Evolutionary conservation across 2,329 filamentous ascomycete genomes (phyloP).

Genomic region (Aspergillus ruber): DNA sequence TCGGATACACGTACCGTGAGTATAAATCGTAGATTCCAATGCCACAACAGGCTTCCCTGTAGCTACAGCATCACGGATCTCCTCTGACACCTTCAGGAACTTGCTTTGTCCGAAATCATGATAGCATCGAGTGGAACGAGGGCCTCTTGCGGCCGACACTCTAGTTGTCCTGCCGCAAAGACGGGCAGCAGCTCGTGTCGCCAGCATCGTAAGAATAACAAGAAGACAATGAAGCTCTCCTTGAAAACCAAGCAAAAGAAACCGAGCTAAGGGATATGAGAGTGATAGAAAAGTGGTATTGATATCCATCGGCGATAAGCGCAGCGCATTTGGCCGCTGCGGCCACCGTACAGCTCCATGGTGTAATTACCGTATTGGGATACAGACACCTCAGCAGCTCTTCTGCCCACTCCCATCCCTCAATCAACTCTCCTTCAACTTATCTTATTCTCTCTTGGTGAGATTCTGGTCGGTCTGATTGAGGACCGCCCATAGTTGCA

Average conservation of each 20-base stretch:
- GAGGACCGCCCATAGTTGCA: conserved; percentile 21
- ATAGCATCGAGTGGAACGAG: conserved; percentile 15
- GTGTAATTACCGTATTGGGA: conserved; percentile 3
- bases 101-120: conserved; percentile 31
- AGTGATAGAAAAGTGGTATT: background rate
- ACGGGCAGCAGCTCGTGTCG: conserved; percentile 16
- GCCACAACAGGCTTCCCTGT: conserved; percentile 78
- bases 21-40: conserved; percentile 94
- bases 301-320: conserved; percentile 6
- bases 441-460: conserved; percentile 7
- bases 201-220: conserved; percentile 10
- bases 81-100: conserved; percentile 69
- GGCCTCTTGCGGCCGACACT: conserved; percentile 3
- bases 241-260: background rate
- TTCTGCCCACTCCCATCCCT: conserved; percentile 4
- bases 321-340: conserved; percentile 19
- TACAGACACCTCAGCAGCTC: conserved; percentile 34
- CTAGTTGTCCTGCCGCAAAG: conserved; percentile 12
- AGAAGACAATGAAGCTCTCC: background rate
- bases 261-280: background rate
- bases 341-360: conserved; percentile 21
- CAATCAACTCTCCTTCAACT: conserved; percentile 9
- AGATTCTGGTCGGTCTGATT: conserved; percentile 19
- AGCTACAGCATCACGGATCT: conserved; percentile 70
- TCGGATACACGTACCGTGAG: conserved; percentile 64